Evolutionary conservation across 768 basidiomycete species (phyloP), one percentile per base, ranked within the genome.

Genomic region (Amanita polypyramis): DNA sequence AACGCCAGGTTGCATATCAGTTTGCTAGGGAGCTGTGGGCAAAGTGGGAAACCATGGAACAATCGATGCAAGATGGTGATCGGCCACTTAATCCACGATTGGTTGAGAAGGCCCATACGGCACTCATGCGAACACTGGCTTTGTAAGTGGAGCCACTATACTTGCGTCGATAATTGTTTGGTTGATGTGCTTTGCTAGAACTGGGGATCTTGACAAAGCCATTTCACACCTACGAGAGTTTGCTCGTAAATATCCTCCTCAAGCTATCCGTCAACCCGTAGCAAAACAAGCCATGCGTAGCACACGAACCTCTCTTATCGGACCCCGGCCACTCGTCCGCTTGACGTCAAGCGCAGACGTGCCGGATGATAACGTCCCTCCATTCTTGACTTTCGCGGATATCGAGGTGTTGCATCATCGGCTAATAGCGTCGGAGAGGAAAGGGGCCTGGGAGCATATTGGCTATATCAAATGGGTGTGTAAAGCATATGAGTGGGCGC

Each of bases 341-440:
- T 68, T 89, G 54, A 77, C 76, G 2, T 73, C 80, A 4, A 61
- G 65, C 0, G 62, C 69, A 2, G 76, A 79, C 14, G 70, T 84
- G 3, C 74, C 77, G 1, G 93, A 96, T 58, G 84, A 90, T 54
- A 59, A 73, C 19, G 82, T 96, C 5, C 87, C 92, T 0, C 92
- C 92, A 0, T 60, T 92, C 34, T 55, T 95, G 17, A 72, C 77
- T 10, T 95, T 92, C 59, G 54, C 65, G 12, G 90, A 95, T 58
- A 54, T 95, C n/a, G 82, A 87, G 53, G 51, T 82, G 4, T 66
- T 96, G 43, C 91, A 95, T 60, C 76, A 89, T 50, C 70, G 82
- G 21, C 63, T 92, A 23, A 77, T 83, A 11, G 67, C 61, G 10
- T 42, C 17, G 29, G 47, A 34, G 19, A 42, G 39, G 29, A 19